Base-by-base conservation (phyloP, 257 asterid species). In the Leonotis leonurus region DNA sequence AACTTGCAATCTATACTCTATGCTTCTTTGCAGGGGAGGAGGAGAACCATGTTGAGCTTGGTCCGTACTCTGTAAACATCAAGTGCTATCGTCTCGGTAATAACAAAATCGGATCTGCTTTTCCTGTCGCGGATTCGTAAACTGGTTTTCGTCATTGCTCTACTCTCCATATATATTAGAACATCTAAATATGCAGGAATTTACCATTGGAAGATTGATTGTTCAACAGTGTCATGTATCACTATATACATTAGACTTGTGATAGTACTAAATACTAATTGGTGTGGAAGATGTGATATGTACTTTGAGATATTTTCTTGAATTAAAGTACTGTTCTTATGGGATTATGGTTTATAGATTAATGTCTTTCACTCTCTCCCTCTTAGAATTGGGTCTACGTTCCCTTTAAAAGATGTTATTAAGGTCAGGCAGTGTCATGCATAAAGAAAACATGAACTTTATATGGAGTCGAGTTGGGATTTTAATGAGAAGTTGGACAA, bases 21-120 rank as follows among this genome's bases (percentile, higher is more conserved):
- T 88, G 96, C 69, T 91, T 79, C 86, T 91, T 62, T 71, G 44
- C 72, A 58, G 98, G 98, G 59, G 75, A 79, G 39, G 95, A 91
- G 70, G 95, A 88, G 4, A 91, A 91, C 79, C 71, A 76, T 18
- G 73, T 91, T 25, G 90, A 91, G 48, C 77, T 91, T 32, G 98
- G 98, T 60, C 96, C 98, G 0, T 91, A 86, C 56, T 72, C 81
- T 40, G 89, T 91, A 20, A 88, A 86, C 53, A 78, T 91, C 56
- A 91, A 88, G 70, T 88, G 98, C 76, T 88, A 86, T 46, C 92
- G 88, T 0, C 70, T 79, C 5, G 98, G 96, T 29, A 73, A 79
- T 29, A 73, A 80, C 77, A 84, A 65, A 46, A 78, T 91, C 17
- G 95, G 96, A 13, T 91, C 96, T 54, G 95, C 81, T 67, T 91